A percentile compares a stretch with the other conserved stretches of the same genome.
These are phyloP conservation scores for Coniophora puteana DNA, from an alignment of 1,284 basidiomycete species.

Conservation along the genomic window DNA sequence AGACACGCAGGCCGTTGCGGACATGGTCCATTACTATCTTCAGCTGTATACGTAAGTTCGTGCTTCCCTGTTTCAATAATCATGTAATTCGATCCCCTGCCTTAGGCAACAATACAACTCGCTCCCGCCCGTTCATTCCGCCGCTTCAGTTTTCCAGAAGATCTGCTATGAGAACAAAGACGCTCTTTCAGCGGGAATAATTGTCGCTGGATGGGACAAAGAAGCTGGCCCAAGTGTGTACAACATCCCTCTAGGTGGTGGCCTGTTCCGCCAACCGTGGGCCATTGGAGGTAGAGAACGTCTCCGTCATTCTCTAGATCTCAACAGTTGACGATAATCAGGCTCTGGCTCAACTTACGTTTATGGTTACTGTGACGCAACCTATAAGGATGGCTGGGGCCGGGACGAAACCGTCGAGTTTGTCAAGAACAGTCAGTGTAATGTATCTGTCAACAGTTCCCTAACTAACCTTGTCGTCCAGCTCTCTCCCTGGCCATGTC, in stretches of 20 bases:
- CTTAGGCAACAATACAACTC: conserved; percentile 64
- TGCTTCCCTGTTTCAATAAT: not conserved
- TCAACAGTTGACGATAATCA: conserved; percentile 25
- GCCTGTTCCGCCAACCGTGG: conserved; percentile 94
- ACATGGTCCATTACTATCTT: conserved; percentile 85
- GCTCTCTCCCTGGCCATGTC: conserved; percentile 96
- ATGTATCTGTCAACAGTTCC: not conserved
- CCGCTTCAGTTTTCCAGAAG: conserved; percentile 84
- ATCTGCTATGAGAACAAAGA: conserved; percentile 97
- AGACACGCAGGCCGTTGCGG: conserved; percentile 96
- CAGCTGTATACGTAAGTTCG: conserved; percentile 71
- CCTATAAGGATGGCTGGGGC: conserved; percentile 93
- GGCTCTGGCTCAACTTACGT: conserved; percentile 97
- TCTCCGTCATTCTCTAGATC: conserved; percentile 9
- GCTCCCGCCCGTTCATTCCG: conserved; percentile 77
- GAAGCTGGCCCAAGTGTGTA: conserved; percentile 92
- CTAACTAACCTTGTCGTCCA: conserved; percentile 29
- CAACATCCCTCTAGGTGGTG: conserved; percentile 94
- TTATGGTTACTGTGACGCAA: conserved; percentile 98
- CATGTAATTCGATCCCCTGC: conserved; percentile 1
- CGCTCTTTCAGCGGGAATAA: conserved; percentile 87
- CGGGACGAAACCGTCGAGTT: conserved; percentile 91
- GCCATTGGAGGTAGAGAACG: conserved; percentile 91
- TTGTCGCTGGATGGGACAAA: conserved; percentile 98
- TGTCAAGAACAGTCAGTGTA: conserved; percentile 87